Base-by-base conservation (phyloP, 805 yeast species). In the Cyberlindnera lachancei region DNA sequence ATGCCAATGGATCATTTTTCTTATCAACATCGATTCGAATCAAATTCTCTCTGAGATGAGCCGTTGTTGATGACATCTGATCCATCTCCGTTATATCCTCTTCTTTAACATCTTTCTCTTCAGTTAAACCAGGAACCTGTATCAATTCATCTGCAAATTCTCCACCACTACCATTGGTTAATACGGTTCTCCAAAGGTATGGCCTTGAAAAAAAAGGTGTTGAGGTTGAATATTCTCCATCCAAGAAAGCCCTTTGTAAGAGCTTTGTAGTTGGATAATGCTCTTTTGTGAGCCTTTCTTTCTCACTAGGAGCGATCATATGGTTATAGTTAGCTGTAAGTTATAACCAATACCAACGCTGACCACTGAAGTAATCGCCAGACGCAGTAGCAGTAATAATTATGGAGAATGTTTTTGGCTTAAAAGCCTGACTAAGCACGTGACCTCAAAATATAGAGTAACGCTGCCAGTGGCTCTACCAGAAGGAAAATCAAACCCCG, bases 141-240 rank as follows among this genome's bases (percentile, higher is more conserved):
- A 27, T 20, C 21, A 49, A 25, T 18, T 48, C 54, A 7, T 44
- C 37, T 6, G 17, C 18, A 26, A 44, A 40, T n/a, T 38, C 44
- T 4, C 43, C 22, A 15, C 34, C 33, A 22, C 44, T 47, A 1
- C 48, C 28, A 35, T 47, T 46, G 28, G 41, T 21, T 26, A 51
- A 48, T 3, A 49, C 47, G 4, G 43, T 30, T 18, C 36, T 37
- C 53, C 52, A 50, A 3, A 46, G 31, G 15, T 42, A 41, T 6
- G 45, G 37, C 16, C 52, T 33, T 5, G 45, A 37, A 41, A 44
- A 50, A 27, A 24, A 41, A 4, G 43, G 35, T 6, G 31, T 16
- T 6, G 34, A 39, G 23, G 26, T 26, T 29, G 41, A 37, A 23
- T 50, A 50, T 24, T 42, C 37, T 14, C 50, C 50, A 18, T 38